Percentiles rank a stretch among this genome's conserved stretches.
These are phyloP conservation scores for Bipolaris gigantea DNA, from an alignment of 2,329 filamentous ascomycete genomes.

Conservation along the genomic window DNA sequence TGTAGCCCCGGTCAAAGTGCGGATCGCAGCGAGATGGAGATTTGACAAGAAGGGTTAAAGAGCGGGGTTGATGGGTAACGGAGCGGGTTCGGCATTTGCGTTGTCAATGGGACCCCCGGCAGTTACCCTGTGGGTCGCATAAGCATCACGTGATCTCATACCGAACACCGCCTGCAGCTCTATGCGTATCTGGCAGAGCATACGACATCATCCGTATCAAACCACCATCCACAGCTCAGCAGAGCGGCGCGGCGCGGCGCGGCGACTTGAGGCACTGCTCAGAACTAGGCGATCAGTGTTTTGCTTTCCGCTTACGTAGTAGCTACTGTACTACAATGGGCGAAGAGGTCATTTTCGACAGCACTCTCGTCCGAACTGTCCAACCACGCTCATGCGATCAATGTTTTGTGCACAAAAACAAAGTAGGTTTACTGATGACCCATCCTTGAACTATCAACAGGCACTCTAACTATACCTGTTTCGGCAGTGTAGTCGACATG, in stretches of 20 bases:
- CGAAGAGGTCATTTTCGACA: background rate
- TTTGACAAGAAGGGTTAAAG: background rate
- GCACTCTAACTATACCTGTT: background rate
- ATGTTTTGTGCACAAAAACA: background rate
- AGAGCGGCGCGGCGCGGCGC: background rate
- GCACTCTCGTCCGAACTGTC: background rate
- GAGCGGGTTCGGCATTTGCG: background rate
- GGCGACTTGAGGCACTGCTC: background rate
- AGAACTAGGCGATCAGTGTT: background rate
- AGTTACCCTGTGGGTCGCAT: background rate
- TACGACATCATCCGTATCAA: background rate
- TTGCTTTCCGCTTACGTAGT: background rate
- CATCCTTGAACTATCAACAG: background rate
- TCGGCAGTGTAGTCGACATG: background rate
- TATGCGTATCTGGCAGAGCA: background rate
- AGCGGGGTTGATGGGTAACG: background rate
- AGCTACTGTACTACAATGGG: background rate
- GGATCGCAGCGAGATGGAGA: background rate
- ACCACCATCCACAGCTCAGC: background rate
- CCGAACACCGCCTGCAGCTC: background rate
- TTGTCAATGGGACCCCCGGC: background rate
- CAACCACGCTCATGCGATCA: background rate
- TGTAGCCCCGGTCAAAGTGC: background rate
- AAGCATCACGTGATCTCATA: background rate
- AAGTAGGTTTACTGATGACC: background rate